phyloP scores from a whole-genome alignment of 495 filamentous ascomycete species.

The Talaromyces adpressus region DNA sequence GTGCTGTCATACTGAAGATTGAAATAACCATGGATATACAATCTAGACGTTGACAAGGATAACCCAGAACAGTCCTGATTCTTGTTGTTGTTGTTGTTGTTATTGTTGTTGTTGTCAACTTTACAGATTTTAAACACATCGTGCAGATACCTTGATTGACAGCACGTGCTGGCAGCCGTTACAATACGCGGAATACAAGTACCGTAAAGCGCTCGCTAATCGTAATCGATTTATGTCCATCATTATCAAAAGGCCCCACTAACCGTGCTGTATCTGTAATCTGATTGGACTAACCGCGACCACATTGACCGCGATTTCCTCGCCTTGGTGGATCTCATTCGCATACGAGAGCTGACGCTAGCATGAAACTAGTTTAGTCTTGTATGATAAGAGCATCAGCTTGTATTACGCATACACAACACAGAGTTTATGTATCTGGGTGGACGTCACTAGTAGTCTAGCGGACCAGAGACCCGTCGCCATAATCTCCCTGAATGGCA shows the following conservation, averaged over 20 bases:
- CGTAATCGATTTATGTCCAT: neutral
- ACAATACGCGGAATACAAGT: neutral
- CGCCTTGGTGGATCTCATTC: neutral
- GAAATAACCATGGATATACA: neutral
- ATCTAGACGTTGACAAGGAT: neutral
- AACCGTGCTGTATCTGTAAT: neutral
- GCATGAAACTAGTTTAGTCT: neutral
- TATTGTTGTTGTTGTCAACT: neutral
- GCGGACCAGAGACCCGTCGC: neutral
- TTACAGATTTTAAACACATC: neutral
- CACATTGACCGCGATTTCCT: neutral
- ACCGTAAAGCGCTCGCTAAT: neutral
- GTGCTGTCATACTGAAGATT: neutral
- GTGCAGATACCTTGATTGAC: neutral
- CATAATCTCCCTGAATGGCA: neutral
- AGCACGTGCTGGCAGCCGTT: neutral
- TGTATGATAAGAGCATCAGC: neutral
- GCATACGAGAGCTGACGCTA: neutral
- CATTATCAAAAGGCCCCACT: neutral
- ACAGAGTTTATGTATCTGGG: too few species aligned
- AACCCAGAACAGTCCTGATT: neutral
- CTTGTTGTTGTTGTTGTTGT: neutral
- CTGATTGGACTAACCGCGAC: neutral
- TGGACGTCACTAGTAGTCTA: neutral
- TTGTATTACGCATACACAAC: neutral